Base-by-base conservation (phyloP, 306 rosid species). In the Trifolium dubium region DNA sequence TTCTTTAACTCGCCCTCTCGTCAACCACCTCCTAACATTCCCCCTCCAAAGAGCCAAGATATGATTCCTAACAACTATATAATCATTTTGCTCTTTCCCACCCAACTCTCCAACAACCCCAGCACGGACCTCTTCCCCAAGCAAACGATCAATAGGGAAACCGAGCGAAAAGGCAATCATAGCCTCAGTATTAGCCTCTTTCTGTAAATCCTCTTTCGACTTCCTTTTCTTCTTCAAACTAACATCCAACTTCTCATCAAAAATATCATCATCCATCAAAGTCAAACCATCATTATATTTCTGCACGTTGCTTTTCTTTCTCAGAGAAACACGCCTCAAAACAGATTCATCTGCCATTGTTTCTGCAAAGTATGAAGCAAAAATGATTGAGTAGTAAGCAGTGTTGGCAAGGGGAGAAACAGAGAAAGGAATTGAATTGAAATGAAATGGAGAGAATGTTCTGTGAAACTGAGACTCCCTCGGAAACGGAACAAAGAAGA, bases 61-160 rank as follows among this genome's bases (percentile, higher is more conserved):
- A 76, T 94, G 99, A 84, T 91, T 94, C 82, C 99, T 89, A 61
- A 94, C 85, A 50, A 91, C 99, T 46, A 92, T 88, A 47, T 94
- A 94, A 81, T 92, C 96, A 75, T 94, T 94, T 81, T 88, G 99
- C 85, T 91, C 97, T 80, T 86, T 86, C 72, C 97, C 99, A 35
- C 97, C 95, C 82, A 94, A 80, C 53, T 88, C 67, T 10, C 47
- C 79, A 64, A 94, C 97, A 71, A 94, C 98, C 76, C 95, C 88
- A 31, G 96, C 92, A 59, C 54, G 85, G 72, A 87, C 77, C 77
- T 94, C 96, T n/a, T 91, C 90, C 75, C 89, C 96, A 14, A 83
- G 92, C 71, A 94, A 75, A 5, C 86, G 92, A 70, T 94, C 97
- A 14, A 94, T 94, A 0, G 96, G 97, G 61, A 94, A 94, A 59